phyloP scores from a whole-genome alignment of 1,139 yeast genomes.

The Suhomyces maxii region DNA sequence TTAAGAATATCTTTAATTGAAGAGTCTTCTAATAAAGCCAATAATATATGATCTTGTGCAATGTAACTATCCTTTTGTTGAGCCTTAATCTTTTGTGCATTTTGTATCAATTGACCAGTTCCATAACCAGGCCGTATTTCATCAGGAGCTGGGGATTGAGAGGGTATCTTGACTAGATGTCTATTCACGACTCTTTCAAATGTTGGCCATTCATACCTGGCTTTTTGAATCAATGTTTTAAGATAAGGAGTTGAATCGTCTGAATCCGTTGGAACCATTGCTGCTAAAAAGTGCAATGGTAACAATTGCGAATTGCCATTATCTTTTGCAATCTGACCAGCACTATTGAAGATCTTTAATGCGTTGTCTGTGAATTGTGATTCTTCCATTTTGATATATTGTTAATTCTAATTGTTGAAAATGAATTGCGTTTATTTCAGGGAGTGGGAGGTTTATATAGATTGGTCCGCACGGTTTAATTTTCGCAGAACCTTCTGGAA shows the following conservation, averaged over 20 bases:
- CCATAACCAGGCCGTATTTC: conserved; percentile 70
- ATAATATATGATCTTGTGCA: conserved; percentile 90
- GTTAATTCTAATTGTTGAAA: neutral
- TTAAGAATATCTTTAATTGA: conserved; percentile 73
- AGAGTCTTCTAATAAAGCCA: conserved; percentile 80
- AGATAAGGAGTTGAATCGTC: conserved; percentile 72
- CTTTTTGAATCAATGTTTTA: conserved; percentile 83
- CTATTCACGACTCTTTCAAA: conserved; percentile 80
- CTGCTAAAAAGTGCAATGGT: conserved; percentile 89
- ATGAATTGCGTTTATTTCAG: neutral
- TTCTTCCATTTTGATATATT: conserved; percentile 46
- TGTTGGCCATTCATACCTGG: conserved; percentile 81
- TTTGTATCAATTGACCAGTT: conserved; percentile 66
- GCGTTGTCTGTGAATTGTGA: conserved; percentile 94
- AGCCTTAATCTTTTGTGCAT: conserved; percentile 71
- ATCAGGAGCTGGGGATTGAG: conserved; percentile 84
- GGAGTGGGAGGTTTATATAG: neutral
- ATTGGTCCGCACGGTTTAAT: neutral
- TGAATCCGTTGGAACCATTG: conserved; percentile 76
- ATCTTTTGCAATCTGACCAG: conserved; percentile 79
- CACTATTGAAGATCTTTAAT: conserved; percentile 71
- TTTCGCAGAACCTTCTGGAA: conserved; percentile 8
- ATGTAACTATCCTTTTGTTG: conserved; percentile 89
- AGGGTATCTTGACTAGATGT: conserved; percentile 79
- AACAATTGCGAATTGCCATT: conserved; percentile 79